Conservation (phyloP, 345 rosid species). For the Citrus glauca region DNA sequence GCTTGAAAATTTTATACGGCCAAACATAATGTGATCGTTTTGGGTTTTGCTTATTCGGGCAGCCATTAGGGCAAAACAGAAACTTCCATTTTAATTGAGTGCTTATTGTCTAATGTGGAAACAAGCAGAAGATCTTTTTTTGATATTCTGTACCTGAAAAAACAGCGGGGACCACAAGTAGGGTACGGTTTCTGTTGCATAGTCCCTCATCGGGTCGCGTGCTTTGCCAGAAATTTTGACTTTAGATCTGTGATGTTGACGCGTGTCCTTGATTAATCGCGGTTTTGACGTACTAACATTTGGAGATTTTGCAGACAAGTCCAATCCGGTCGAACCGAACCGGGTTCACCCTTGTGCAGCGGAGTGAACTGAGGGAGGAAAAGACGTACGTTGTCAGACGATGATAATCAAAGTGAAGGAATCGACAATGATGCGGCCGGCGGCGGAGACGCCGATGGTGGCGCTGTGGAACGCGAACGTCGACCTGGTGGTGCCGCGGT, state of each 20-base stretch:
- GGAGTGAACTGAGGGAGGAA: neutral
- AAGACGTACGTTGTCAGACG: neutral
- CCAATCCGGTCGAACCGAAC: neutral
- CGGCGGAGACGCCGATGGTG: slow-evolving; percentile 51
- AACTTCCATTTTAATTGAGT: too few relatives aligned
- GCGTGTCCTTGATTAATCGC: neutral
- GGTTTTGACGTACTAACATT: too few relatives aligned
- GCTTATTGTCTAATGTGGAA: too few relatives aligned
- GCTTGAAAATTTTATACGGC: too few relatives aligned
- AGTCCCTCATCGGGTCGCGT: too few relatives aligned
- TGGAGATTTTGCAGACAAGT: neutral
- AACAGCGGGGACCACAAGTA: neutral
- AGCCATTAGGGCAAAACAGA: too few relatives aligned
- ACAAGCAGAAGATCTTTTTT: too few relatives aligned
- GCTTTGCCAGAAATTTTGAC: too few relatives aligned
- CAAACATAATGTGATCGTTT: too few relatives aligned
- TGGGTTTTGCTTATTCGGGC: too few relatives aligned
- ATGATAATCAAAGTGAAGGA: slow-evolving; percentile 70
- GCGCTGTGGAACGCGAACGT: slow-evolving; percentile 86
- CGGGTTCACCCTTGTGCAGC: neutral
- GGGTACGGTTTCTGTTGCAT: too few relatives aligned
- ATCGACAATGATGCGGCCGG: slow-evolving; percentile 73
- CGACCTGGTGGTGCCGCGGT: slow-evolving; percentile 81
- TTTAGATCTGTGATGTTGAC: neutral
- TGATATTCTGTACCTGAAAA: neutral